A percentile compares a stretch with the other conserved stretches of the same genome.
Conservation (phyloP, 2,329 filamentous ascomycete species). For the Purpureocillium lavendulum region DNA sequence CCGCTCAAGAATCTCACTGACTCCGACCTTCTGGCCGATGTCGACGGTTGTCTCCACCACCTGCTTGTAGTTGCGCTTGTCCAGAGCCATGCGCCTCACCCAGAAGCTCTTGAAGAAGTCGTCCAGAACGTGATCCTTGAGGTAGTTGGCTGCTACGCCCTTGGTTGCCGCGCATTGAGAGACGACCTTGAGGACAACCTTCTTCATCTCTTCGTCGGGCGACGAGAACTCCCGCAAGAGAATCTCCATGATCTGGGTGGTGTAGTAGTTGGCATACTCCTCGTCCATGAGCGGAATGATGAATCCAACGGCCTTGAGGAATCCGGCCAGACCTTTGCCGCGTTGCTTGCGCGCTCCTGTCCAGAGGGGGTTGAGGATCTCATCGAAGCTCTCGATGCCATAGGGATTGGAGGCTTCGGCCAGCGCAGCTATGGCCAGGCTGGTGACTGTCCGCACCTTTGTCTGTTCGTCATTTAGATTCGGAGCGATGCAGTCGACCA, state of each 20-base stretch:
- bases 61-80: slow-evolving; percentile 95
- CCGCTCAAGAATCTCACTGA: slow-evolving; percentile 86
- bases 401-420: slow-evolving; percentile 97
- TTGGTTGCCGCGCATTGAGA: slow-evolving; percentile 92
- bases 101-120: slow-evolving; percentile 99
- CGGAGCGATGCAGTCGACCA: slow-evolving; percentile 93
- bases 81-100: slow-evolving; percentile 92
- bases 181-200: slow-evolving; percentile 94
- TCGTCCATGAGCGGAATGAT: slow-evolving; percentile 99
- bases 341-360: slow-evolving; percentile 92
- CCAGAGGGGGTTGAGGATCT: slow-evolving; percentile 95
- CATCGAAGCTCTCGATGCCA: slow-evolving; percentile 97
- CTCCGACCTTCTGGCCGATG: slow-evolving; percentile 94
- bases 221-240: slow-evolving; percentile 91
- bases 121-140: slow-evolving; percentile 89
- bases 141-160: slow-evolving; percentile 87
- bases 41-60: slow-evolving; percentile 98
- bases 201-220: slow-evolving; percentile 99
- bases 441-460: slow-evolving; percentile 94
- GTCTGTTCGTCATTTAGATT: slow-evolving; percentile 97
- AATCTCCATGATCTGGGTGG: slow-evolving; percentile 98
- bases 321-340: slow-evolving; percentile 90
- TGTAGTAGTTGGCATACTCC: slow-evolving; percentile 99
- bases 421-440: slow-evolving; percentile 85
- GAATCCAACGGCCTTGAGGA: slow-evolving; percentile 94